Base-by-base conservation (phyloP, 2,329 filamentous ascomycete genomes). In the Lasiodiplodia theobromae region DNA sequence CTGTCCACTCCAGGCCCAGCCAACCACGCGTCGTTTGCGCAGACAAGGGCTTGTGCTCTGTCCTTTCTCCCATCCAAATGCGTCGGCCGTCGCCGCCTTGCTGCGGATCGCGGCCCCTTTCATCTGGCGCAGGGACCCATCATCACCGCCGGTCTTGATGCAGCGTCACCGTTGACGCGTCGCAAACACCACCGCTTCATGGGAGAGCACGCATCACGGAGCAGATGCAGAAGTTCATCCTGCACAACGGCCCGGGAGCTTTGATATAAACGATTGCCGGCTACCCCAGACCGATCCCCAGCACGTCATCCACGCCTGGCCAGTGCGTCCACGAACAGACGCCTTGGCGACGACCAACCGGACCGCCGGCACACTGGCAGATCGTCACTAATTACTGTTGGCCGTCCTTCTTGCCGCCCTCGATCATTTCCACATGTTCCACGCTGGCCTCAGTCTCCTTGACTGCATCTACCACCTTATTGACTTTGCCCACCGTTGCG, bases 201-300 rank as follows among this genome's bases (percentile, higher is more conserved):
- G 21, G 23, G 18, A 38, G 38, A 10, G 40, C 58, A n/a, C 0
- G 23, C 58, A 62, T 21, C 25, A 28, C 14, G 16, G 18, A 62
- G 31, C 25, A 38, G 18, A 38, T 21, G 18, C 28, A 38, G 6
- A n/a, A 25, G 12, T 10, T 10, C n/a, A 52, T 38, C 23, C 0
- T 62, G 40, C n/a, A 40, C 16, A 4, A 38, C 44, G 47, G 60
- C 47, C 44, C 25, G 28, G 47, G 16, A 64, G 60, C 60, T 64
- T 64, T 64, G 60, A 64, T 64, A 52, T 64, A 38, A 18, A 47
- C 16, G 60, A 64, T 64, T 52, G 6, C 47, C 31, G 37, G 47
- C 40, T 64, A 64, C 60, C 60, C 60, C 60, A 64, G 60, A 64
- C 47, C 7, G 60, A 64, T 64, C 60, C 47, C 47, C 31, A 53